Evolutionary conservation across 1,139 yeast genomes (phyloP).

Genomic region (Starmera stellimalicola): DNA sequence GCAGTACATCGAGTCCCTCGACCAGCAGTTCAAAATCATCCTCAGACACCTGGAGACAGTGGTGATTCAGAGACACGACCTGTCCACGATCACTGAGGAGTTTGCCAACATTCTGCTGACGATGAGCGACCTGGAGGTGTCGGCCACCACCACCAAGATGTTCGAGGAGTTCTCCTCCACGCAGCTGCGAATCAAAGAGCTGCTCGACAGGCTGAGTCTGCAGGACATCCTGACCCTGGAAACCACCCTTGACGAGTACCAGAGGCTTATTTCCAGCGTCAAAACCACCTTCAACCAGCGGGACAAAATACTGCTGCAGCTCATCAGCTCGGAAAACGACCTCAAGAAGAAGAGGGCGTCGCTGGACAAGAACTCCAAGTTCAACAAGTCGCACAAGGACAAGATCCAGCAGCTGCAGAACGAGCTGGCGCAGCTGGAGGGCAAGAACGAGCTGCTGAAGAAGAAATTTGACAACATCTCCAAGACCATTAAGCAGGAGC

Average conservation of each 20-base stretch:
- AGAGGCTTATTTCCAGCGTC: slow-evolving; percentile 68
- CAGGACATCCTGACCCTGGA: slow-evolving; percentile 87
- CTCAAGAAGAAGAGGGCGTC: slow-evolving; percentile 34
- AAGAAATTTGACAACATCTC: slow-evolving; percentile 53
- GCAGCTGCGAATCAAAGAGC: slow-evolving; percentile 61
- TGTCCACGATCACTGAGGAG: slow-evolving; percentile 59
- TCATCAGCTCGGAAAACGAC: slow-evolving; percentile 44
- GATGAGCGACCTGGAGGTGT: slow-evolving; percentile 68
- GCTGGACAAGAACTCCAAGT: slow-evolving; percentile 45
- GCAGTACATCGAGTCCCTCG: slow-evolving; percentile 61
- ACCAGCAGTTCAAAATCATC: slow-evolving; percentile 61
- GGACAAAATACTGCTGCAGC: slow-evolving; percentile 54
- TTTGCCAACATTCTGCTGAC: slow-evolving; percentile 43
- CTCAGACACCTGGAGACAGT: slow-evolving; percentile 67
- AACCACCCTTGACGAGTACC: slow-evolving; percentile 79
- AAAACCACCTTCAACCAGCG: slow-evolving; percentile 71
- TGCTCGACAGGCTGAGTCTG: slow-evolving; percentile 68
- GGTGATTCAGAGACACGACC: slow-evolving; percentile 66
- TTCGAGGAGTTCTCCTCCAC: slow-evolving; percentile 61
- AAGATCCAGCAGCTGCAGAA: slow-evolving; percentile 42
- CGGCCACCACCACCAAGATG: slow-evolving; percentile 53
- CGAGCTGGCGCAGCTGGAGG: slow-evolving; percentile 52
- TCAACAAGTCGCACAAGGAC: slow-evolving; percentile 53
- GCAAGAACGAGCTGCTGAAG: slow-evolving; percentile 46
- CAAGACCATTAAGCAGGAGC: slow-evolving; percentile 56